These are phyloP conservation scores for Aspergillus calidoustus DNA, from an alignment of 2,329 filamentous ascomycete species.

Conservation along the genomic window DNA sequence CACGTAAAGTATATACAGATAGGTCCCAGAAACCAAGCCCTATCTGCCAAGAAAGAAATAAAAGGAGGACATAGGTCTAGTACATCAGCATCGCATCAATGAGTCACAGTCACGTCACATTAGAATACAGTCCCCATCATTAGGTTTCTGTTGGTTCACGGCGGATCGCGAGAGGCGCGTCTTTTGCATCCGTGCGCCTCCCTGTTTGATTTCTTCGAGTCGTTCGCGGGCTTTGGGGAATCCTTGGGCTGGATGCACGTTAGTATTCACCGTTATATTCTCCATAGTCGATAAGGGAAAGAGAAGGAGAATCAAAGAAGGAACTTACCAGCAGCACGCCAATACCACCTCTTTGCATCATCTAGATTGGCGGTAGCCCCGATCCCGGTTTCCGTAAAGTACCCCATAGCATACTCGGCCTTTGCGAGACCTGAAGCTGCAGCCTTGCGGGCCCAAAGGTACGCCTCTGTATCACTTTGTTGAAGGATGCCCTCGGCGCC, in stretches of 20 bases:
- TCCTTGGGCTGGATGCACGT: conserved; percentile 71
- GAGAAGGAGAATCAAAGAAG: neutral
- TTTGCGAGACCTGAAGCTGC: conserved; percentile 86
- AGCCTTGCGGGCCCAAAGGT: conserved; percentile 94
- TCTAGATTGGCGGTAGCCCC: conserved; percentile 84
- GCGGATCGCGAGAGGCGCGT: conserved; percentile 81
- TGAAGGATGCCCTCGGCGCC: conserved; percentile 84
- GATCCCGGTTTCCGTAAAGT: conserved; percentile 95
- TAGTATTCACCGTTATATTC: conserved; percentile 4
- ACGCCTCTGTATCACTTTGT: conserved; percentile 94
- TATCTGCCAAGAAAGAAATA: conserved; percentile 1
- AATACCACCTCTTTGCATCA: conserved; percentile 98
- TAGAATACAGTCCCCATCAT: conserved; percentile 79
- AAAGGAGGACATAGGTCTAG: neutral
- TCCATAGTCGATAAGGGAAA: neutral
- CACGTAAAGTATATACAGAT: neutral
- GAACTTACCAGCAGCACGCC: conserved; percentile 85
- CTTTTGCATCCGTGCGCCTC: conserved; percentile 73
- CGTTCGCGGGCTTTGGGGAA: conserved; percentile 92
- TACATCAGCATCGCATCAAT: conserved; percentile 6
- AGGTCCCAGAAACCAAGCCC: neutral
- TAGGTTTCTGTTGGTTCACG: conserved; percentile 79
- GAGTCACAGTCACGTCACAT: conserved; percentile 38
- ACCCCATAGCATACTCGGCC: conserved; percentile 97
- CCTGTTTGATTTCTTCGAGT: conserved; percentile 86